Base-by-base conservation (phyloP, 257 asterid species). In the Sherardia arvensis region DNA sequence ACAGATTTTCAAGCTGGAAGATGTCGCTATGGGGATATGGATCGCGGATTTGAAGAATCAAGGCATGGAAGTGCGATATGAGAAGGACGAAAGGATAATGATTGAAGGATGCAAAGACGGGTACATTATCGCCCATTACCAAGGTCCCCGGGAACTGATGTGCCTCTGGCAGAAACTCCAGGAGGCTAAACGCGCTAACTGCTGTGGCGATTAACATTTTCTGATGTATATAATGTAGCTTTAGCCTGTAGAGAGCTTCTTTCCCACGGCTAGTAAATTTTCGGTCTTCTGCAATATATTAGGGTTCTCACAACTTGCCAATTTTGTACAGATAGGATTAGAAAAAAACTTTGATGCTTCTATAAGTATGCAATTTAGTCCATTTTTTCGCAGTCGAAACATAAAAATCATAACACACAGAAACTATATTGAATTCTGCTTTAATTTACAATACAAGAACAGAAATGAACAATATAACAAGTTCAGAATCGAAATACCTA, bases 11-110 rank as follows among this genome's bases (percentile, higher is more conserved):
- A 93, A 87, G 85, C 94, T 93, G 30, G 99, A 93, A 82, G 97
- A 93, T 11, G 96, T 90, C 10, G 94, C 96, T 9, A 87, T 93
- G 97, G 99, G 97, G 40, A 90, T 87, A 71, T 93, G 99, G 99
- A 84, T 93, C 18, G 86, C 81, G 1, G 95, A 85, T 61, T 80
- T 93, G 90, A 84, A 79, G 72, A 82, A 79, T 69, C 78, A 78
- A 32, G 95, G 97, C 38, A 20, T 85, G 69, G 73, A 80, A 70
- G 86, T 93, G 68, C 80, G 65, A 62, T 93, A 93, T 53, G 85
- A 85, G 75, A 84, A 75, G 22, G 99, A 93, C 1, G 91, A 80
- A 66, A 79, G 97, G 81, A 85, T 90, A 23, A 71, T 83, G 33
- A 78, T 72, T 3, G 94, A 79, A n/a, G 99, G 97, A 7, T 93